A percentile compares a stretch with the other conserved stretches of the same genome.
phyloP scores from a whole-genome alignment of 2,329 filamentous ascomycete species.

The Arthrobotrys megalospora region DNA sequence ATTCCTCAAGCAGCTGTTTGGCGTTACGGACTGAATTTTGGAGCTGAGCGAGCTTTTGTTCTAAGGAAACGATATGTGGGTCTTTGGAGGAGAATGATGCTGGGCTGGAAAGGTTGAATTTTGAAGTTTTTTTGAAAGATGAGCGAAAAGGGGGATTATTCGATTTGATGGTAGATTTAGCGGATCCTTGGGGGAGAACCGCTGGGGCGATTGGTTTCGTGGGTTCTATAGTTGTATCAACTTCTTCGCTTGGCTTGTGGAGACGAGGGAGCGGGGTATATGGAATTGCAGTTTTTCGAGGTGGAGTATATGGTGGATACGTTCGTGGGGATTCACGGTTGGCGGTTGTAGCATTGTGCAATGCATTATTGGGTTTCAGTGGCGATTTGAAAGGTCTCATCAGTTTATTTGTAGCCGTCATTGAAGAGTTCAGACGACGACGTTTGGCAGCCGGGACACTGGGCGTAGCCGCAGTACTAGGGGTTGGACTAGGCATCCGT shows the following conservation, averaged over 20 bases:
- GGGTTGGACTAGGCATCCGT: slow-evolving; percentile 41
- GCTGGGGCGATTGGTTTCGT: slow-evolving; percentile 31
- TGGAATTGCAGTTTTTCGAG: slow-evolving; percentile 36
- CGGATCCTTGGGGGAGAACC: slow-evolving; percentile 2
- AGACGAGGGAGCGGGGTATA: slow-evolving; percentile 42
- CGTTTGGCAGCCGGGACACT: slow-evolving; percentile 48
- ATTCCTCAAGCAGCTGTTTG: slow-evolving; percentile 61
- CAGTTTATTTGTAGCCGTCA: slow-evolving; percentile 32
- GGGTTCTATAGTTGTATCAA: background rate
- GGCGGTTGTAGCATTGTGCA: slow-evolving; percentile 19
- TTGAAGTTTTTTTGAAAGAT: slow-evolving; percentile 34
- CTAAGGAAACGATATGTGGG: slow-evolving; percentile 52
- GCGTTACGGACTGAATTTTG: slow-evolving; percentile 45
- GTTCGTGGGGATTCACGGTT: slow-evolving; percentile 13
- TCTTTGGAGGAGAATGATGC: slow-evolving; percentile 33
- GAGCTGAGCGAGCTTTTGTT: slow-evolving; percentile 42
- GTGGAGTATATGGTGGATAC: slow-evolving; percentile 54
- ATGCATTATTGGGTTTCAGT: slow-evolving; percentile 47
- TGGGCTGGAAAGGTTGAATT: slow-evolving; percentile 40
- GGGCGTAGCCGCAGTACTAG: slow-evolving; percentile 35
- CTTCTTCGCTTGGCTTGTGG: slow-evolving; percentile 20
- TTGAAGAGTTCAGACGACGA: slow-evolving; percentile 54
- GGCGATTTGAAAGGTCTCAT: slow-evolving; percentile 58
- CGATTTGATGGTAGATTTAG: slow-evolving; percentile 42
- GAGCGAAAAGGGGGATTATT: slow-evolving; percentile 55